A percentile compares a stretch with the other conserved stretches of the same genome.
Evolutionary conservation across 495 filamentous ascomycete species (phyloP).

Genomic region (Annulohypoxylon bovei): DNA sequence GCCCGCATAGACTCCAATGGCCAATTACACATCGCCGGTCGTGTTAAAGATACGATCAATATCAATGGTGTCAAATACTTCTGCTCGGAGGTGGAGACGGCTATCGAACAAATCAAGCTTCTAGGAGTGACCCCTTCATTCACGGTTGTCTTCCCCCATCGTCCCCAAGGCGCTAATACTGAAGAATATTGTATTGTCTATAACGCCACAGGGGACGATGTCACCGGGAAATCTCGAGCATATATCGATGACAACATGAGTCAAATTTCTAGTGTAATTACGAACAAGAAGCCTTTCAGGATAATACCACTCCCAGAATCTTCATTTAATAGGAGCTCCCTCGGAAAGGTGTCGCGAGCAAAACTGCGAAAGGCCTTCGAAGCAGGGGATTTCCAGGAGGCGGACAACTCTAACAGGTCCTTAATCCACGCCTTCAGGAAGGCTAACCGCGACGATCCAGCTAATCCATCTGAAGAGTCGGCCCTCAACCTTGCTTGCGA

Average conservation of each 20-base stretch:
- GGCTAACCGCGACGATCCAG: slow-evolving; percentile 1
- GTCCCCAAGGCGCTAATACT: neutral
- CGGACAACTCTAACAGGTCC: neutral
- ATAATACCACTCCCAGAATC: neutral
- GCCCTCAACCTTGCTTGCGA: slow-evolving; percentile 3
- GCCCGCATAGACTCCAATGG: neutral
- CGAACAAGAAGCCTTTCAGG: slow-evolving; percentile 1
- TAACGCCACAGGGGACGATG: neutral
- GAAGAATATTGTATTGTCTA: slow-evolving; percentile 6
- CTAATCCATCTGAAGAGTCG: neutral
- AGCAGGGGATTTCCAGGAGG: neutral
- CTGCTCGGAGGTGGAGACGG: slow-evolving; percentile 1
- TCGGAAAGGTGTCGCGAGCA: slow-evolving; percentile 3
- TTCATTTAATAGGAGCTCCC: neutral
- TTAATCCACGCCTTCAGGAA: neutral
- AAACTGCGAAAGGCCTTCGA: slow-evolving; percentile 4
- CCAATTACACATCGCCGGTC: neutral
- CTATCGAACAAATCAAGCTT: neutral
- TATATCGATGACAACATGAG: slow-evolving; percentile 1
- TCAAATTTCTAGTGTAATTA: neutral
- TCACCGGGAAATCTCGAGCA: neutral
- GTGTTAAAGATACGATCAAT: slow-evolving; percentile 5
- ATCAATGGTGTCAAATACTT: slow-evolving; percentile 12
- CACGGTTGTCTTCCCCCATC: slow-evolving; percentile 1
- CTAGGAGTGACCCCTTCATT: neutral